Base-by-base conservation (phyloP, 768 basidiomycete species). In the Tubosaeta sp. region DNA sequence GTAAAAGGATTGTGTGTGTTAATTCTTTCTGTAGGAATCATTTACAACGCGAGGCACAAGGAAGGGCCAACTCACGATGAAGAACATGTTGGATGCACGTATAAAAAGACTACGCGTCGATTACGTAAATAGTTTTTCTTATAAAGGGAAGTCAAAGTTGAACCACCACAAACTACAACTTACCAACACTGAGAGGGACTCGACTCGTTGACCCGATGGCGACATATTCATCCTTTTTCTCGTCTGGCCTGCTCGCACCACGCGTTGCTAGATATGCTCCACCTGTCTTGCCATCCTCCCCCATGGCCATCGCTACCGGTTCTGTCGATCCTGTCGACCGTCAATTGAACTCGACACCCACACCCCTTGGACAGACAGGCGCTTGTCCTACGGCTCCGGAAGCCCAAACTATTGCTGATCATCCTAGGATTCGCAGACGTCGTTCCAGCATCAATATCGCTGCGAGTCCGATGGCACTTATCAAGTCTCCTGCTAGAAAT, bases 1-100 rank as follows among this genome's bases (percentile, higher is more conserved):
- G 95, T 25, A 99, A 81, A 34, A 95, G 84, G 66, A 98, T 97
- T 5, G 94, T 95, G 68, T 98, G 94, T n/a, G 90, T 91, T 9
- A 99, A 81, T 68, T 95, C 89, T 81, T 97, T 95, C 95, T 98
- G 50, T 26, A 37, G 31, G 5, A 1, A 14, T 51, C 47, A 32
- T 56, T 46, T 31, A 54, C 29, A 50, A 48, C 43, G 31, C 43
- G 17, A 43, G 22, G 56, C 6, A 31, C 12, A n/a, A 13, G 32
- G 46, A 29, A 29, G 46, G 22, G 32, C 12, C 43, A 50, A 76
- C 84, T 74, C 64, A 82, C 85, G 51, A 86, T 86, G 75, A 86
- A 86, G 73, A 86, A 86, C 84, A 86, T 85, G 48, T 47, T 32
- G 62, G 25, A 12, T 41, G 16, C 48, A 11, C 44, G n/a, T 37